A percentile compares a stretch with the other conserved stretches of the same genome.
Conservation (phyloP, 306 rosid genomes). For the Prunus kanzakura region DNA sequence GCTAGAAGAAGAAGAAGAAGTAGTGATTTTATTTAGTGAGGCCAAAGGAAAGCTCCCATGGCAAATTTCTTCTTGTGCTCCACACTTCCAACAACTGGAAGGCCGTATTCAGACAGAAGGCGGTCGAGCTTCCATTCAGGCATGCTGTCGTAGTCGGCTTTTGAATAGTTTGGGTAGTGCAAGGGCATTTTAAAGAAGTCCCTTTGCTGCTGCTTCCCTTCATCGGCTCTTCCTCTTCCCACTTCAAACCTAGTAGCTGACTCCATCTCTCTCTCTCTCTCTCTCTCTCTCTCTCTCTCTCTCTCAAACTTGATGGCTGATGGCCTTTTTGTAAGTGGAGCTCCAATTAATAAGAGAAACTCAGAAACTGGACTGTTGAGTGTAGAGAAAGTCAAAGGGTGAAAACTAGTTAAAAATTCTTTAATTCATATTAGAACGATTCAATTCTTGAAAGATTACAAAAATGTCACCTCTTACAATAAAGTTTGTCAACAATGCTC, state of each 20-base stretch:
- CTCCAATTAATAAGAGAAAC: not conserved
- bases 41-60: constrained; percentile 25
- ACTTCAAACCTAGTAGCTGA: not conserved
- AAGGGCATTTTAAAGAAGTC: constrained; percentile 20
- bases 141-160: constrained; percentile 22
- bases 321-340: not conserved
- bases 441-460: not conserved
- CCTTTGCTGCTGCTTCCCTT: not conserved
- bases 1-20: not conserved
- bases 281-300: not conserved
- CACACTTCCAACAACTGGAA: not conserved
- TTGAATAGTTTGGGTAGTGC: constrained; percentile 22
- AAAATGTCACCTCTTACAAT: not conserved
- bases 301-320: not conserved
- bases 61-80: constrained; percentile 23
- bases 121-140: constrained; percentile 15
- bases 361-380: too few species aligned
- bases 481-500: too few species aligned
- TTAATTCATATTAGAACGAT: not conserved
- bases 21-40: not conserved
- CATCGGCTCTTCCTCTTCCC: not conserved
- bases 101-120: constrained; percentile 24
- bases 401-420: not conserved
- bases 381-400: not conserved
- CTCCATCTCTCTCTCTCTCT: not conserved